These are phyloP conservation scores for Kentomonas sorsogonicus DNA, from an alignment of 208 protist genomes.

Conservation along the genomic window DNA sequence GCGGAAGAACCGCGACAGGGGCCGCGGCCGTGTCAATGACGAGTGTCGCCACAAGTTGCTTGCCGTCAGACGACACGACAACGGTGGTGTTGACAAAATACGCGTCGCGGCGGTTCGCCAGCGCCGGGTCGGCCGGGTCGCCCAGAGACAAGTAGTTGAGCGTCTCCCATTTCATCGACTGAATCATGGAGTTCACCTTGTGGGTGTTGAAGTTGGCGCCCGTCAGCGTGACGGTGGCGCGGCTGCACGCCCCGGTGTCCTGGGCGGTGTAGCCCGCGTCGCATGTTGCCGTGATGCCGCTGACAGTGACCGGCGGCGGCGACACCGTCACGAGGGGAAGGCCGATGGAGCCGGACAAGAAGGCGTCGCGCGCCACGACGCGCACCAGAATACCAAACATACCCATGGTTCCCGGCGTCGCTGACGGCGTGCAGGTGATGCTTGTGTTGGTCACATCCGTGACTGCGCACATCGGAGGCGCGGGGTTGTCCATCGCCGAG, in stretches of 20 bases:
- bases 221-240: no score
- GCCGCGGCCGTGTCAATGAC: neutral
- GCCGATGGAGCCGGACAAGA: conserved; percentile 6
- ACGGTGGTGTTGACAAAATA: no score
- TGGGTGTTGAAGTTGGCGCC: no score
- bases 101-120: neutral
- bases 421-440: conserved; percentile 12
- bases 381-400: conserved; percentile 16
- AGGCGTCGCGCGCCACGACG: conserved; percentile 9
- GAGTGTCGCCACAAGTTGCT: neutral
- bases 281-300: neutral
- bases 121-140: neutral
- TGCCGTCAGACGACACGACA: no score
- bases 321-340: conserved; percentile 4
- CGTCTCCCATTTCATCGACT: neutral
- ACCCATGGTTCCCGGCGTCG: conserved; percentile 10
- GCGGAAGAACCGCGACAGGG: neutral
- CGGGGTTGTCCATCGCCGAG: conserved; percentile 5
- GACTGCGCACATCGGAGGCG: conserved; percentile 9
- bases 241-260: no score
- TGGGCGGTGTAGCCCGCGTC: no score
- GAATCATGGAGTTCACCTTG: conserved; percentile 4
- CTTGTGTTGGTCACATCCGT: neutral
- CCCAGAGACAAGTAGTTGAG: conserved; percentile 12
- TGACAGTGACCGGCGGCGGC: conserved; percentile 1